phyloP scores from a whole-genome alignment of 345 rosid genomes.

The Dimocarpus longan region DNA sequence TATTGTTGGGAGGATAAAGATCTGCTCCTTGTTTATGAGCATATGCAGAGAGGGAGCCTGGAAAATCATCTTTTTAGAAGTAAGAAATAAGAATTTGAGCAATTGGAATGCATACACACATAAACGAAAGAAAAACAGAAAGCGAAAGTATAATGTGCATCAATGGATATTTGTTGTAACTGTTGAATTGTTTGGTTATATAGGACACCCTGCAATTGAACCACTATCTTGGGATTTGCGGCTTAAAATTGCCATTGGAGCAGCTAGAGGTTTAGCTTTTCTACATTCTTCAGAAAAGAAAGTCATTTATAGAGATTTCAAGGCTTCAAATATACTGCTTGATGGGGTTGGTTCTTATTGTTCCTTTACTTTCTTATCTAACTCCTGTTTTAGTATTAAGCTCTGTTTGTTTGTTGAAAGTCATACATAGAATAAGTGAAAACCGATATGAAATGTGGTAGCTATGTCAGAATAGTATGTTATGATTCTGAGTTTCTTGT shows the following conservation, averaged over 20 bases:
- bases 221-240: constrained; percentile 80
- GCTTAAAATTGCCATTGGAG: constrained; percentile 72
- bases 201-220: constrained; percentile 50
- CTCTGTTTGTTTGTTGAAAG: not conserved
- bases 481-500: not conserved
- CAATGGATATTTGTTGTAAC: constrained; percentile 2
- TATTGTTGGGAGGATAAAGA: constrained; percentile 79
- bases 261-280: constrained; percentile 81
- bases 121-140: not conserved
- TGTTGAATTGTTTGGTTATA: constrained; percentile 14
- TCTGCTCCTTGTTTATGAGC: constrained; percentile 81
- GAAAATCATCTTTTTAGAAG: constrained; percentile 82
- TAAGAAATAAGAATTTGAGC: constrained; percentile 62
- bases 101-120: not conserved
- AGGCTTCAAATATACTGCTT: constrained; percentile 86
- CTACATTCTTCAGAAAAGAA: constrained; percentile 68
- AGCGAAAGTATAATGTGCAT: not conserved
- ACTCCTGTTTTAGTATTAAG: not conserved
- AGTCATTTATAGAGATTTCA: constrained; percentile 87
- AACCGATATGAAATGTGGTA: not conserved
- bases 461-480: not conserved
- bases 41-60: constrained; percentile 75
- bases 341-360: constrained; percentile 54
- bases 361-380: not conserved
- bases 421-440: not conserved